These are phyloP conservation scores for Sherardia arvensis DNA, from an alignment of 257 asterid genomes.

Conservation along the genomic window DNA sequence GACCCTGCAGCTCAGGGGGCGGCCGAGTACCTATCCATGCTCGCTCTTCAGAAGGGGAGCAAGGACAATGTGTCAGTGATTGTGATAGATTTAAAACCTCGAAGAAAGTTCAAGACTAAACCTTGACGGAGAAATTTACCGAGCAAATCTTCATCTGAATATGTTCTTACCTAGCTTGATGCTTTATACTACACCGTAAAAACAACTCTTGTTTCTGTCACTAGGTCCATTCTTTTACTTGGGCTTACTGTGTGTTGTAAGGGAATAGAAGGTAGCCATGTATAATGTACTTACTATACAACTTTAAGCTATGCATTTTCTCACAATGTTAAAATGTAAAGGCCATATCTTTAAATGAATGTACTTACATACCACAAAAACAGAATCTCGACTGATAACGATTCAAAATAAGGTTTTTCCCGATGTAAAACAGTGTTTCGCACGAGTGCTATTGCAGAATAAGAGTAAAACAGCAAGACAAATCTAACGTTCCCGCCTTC, in stretches of 20 bases:
- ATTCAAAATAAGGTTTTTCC: too few relatives aligned
- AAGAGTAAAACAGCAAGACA: not conserved
- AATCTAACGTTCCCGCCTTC: slow-evolving; percentile 24
- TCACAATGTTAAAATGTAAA: too few relatives aligned
- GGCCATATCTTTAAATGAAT: too few relatives aligned
- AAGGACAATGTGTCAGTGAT: slow-evolving; percentile 65
- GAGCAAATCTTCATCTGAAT: not conserved
- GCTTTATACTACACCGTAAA: slow-evolving; percentile 10
- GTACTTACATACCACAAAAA: too few relatives aligned
- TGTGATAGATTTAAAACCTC: slow-evolving; percentile 66
- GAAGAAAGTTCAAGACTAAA: slow-evolving; percentile 64
- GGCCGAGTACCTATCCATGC: slow-evolving; percentile 54
- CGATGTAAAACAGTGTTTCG: too few relatives aligned
- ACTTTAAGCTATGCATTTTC: too few relatives aligned
- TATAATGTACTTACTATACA: slow-evolving; percentile 34
- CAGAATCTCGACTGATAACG: too few relatives aligned
- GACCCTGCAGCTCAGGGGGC: slow-evolving; percentile 91
- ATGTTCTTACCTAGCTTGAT: slow-evolving; percentile 16
- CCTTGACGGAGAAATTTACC: slow-evolving; percentile 20
- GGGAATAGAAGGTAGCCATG: slow-evolving; percentile 29
- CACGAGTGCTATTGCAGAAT: too few relatives aligned
- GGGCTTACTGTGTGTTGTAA: slow-evolving; percentile 46
- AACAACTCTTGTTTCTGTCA: slow-evolving; percentile 23
- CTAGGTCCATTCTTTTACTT: slow-evolving; percentile 49
- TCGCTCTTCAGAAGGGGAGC: slow-evolving; percentile 72